These are phyloP conservation scores for Globisporangium irregulare DNA, from an alignment of 352 stramenopile species.

Conservation along the genomic window DNA sequence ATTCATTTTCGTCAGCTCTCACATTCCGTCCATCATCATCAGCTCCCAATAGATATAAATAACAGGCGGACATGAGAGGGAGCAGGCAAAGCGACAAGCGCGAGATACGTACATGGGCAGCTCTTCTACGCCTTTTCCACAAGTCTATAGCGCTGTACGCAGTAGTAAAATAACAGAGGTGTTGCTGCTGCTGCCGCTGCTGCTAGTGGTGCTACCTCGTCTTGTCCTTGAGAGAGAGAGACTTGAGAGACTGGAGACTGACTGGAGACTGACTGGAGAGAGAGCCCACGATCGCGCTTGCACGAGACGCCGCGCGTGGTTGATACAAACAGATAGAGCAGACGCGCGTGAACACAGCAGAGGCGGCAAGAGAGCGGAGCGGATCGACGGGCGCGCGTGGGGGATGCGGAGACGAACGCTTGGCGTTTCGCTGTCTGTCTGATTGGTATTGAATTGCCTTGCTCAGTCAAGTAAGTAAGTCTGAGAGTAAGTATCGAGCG, in stretches of 20 bases:
- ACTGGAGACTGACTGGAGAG: not conserved
- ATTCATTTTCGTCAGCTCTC: constrained; percentile 1
- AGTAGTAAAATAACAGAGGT: not conserved
- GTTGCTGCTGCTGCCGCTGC: not conserved
- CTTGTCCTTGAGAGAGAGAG: not conserved
- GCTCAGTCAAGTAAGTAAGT: constrained; percentile 3
- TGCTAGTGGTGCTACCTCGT: not conserved
- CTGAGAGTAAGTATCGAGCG: not conserved
- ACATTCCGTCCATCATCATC: not conserved
- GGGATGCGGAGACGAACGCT: not conserved
- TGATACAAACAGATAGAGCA: not conserved
- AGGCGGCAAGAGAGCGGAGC: not conserved
- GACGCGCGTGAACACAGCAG: not conserved
- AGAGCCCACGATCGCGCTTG: not conserved
- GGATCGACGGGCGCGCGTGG: not conserved
- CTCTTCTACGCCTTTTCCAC: not conserved
- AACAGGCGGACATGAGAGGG: not conserved
- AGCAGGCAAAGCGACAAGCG: not conserved
- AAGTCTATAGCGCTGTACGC: not conserved
- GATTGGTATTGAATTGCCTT: constrained; percentile 9
- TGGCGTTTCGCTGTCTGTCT: constrained; percentile 10
- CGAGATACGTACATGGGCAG: constrained; percentile 1
- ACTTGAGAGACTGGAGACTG: not conserved
- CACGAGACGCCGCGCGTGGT: not conserved
- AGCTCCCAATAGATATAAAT: not conserved